These are phyloP conservation scores for Daldinia loculata DNA, from an alignment of 495 filamentous ascomycete genomes.

Conservation along the genomic window DNA sequence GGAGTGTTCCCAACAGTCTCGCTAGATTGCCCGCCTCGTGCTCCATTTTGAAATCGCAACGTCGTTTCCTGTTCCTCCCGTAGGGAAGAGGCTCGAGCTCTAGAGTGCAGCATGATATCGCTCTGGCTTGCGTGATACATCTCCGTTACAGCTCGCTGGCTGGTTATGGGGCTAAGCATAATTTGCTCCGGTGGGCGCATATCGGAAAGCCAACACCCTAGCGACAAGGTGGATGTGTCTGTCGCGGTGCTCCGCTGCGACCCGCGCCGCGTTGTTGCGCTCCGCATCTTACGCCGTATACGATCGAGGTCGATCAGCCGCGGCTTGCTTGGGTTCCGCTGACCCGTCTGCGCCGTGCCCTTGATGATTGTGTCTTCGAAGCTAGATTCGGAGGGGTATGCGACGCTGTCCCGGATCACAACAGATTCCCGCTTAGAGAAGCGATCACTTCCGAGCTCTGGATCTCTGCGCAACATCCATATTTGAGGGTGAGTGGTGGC, in stretches of 20 bases:
- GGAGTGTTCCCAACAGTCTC: background rate
- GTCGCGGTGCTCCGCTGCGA: background rate
- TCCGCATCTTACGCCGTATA: constrained; percentile 6
- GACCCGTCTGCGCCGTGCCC: constrained; percentile 22
- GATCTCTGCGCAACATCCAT: constrained; percentile 23
- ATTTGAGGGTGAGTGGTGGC: background rate
- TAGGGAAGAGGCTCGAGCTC: background rate
- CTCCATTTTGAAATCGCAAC: background rate
- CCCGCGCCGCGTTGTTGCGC: background rate
- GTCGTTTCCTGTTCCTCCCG: background rate
- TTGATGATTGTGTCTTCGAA: constrained; percentile 30
- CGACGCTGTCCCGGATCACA: constrained; percentile 29
- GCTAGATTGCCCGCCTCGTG: constrained; percentile 7
- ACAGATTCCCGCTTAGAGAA: constrained; percentile 11
- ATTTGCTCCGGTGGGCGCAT: background rate
- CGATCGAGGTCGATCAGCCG: constrained; percentile 19
- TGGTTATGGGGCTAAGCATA: background rate
- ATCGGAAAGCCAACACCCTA: background rate
- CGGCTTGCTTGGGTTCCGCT: constrained; percentile 18
- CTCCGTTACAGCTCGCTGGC: constrained; percentile 5
- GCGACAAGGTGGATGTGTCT: background rate
- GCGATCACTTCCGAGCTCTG: background rate
- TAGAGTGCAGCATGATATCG: background rate
- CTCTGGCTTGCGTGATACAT: constrained; percentile 15
- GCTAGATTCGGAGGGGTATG: constrained; percentile 21